Percentiles rank a stretch among this genome's conserved stretches.
Conservation (phyloP, 345 rosid species). For the Stellera chamaejasme region DNA sequence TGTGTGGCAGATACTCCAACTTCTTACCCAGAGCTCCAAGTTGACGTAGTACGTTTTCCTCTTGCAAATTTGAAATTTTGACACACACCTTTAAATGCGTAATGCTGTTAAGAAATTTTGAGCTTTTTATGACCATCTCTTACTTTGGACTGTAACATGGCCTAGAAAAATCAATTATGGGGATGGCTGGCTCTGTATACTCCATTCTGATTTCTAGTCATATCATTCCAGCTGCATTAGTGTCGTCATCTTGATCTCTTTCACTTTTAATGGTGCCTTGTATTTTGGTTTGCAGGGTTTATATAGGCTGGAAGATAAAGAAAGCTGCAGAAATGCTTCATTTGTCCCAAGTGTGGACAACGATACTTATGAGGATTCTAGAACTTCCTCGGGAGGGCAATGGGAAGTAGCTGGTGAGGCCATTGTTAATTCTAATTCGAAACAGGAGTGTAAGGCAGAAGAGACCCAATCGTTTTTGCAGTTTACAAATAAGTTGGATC, state of each 20-base stretch:
- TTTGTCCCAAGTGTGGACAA: constrained; percentile 15
- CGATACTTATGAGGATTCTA: constrained; percentile 20
- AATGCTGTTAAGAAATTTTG: no score
- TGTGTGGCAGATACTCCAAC: constrained; percentile 27
- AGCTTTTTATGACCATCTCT: no score
- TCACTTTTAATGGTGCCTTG: background rate
- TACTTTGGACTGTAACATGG: no score
- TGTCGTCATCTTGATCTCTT: background rate
- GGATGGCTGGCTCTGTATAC: no score
- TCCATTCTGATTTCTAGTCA: background rate
- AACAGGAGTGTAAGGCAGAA: background rate
- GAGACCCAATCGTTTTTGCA: constrained; percentile 19
- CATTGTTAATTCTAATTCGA: constrained; percentile 18
- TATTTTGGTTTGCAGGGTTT: constrained; percentile 25
- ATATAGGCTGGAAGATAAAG: constrained; percentile 15
- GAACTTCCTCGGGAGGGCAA: constrained; percentile 27
- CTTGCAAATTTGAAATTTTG: background rate
- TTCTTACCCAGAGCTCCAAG: constrained; percentile 30
- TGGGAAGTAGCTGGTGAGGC: constrained; percentile 27
- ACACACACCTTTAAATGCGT: background rate
- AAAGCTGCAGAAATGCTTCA: constrained; percentile 9
- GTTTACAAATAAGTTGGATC: constrained; percentile 15
- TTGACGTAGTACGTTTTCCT: constrained; percentile 36
- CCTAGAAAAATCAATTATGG: no score
- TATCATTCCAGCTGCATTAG: background rate